Evolutionary conservation across 208 protist genomes (phyloP), one percentile per base, ranked within the genome.

Genomic region (Trypanosoma melophagium): DNA sequence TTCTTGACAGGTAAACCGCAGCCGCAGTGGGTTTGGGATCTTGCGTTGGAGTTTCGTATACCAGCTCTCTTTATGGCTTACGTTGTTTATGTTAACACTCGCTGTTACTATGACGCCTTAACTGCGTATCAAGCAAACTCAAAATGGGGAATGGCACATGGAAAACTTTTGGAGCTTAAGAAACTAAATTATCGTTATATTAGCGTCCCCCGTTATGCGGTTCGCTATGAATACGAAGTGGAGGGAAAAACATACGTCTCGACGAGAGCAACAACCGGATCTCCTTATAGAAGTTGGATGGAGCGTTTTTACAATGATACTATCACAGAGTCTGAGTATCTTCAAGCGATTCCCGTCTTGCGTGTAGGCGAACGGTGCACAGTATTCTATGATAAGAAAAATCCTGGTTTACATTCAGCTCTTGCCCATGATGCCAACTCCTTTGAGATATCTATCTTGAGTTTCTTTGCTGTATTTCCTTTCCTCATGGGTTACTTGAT

Each of bases 171-270:
- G 40, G 87, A 95, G 69, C 73, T 95, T n/a, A 74, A 79, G n/a
- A 90, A 90, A 71, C 75, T 92, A 7, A 93, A 91, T 66, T 95
- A 95, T 60, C 81, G 87, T 17, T 90, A 92, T 74, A 93, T 92
- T 60, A 89, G 76, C 47, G 85, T 95, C 1, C 90, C 90, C 16
- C 77, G 90, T 21, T 95, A 95, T 66, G 75, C 87, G 4, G 82
- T 92, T 10, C 83, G 81, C 69, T 95, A 95, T 67, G 87, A 93
- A 70, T 95, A 81, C 45, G 83, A 89, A 60, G 81, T 95, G 51
- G 87, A 95, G 35, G 90, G 90, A 2, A 86, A 89, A 72, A 77
- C 59, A 28, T 93, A 93, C 60, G 71, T 86, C 12, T 92, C 85
- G 17, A 92, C 83, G 47, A 72, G 90, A 41, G 84, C 85, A 14